These are phyloP conservation scores for Erythrophleum fordii DNA, from an alignment of 306 rosid genomes.

Conservation along the genomic window DNA sequence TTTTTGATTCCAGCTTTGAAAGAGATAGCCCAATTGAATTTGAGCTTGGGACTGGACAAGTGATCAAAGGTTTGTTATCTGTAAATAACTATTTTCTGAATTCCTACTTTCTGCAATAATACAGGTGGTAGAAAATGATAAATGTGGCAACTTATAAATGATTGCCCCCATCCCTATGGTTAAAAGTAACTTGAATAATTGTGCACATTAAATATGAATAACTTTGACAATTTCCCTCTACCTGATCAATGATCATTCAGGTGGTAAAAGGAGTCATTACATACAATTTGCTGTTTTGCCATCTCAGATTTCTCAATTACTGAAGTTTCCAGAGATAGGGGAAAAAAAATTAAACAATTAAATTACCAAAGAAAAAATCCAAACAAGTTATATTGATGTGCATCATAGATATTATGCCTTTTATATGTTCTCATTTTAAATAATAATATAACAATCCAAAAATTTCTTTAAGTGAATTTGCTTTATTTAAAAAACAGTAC, in stretches of 20 bases:
- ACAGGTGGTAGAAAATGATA: background rate
- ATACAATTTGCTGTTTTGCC: background rate
- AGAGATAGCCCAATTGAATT: constrained; percentile 85
- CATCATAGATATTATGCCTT: too few relatives aligned
- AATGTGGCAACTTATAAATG: background rate
- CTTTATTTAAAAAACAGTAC: background rate
- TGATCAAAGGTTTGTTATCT: constrained; percentile 77
- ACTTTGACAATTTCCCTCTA: background rate
- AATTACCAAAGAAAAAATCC: background rate
- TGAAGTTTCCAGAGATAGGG: background rate
- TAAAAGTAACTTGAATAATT: background rate
- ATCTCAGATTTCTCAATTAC: background rate
- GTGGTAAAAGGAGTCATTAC: background rate
- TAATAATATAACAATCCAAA: background rate
- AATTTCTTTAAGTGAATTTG: background rate
- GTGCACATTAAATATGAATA: background rate
- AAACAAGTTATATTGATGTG: background rate
- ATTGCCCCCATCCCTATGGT: background rate
- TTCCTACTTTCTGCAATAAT: constrained; percentile 12
- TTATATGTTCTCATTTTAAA: background rate
- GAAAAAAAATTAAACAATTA: background rate
- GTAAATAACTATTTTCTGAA: background rate
- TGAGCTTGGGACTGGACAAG: constrained; percentile 95
- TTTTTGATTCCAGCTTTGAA: constrained; percentile 93
- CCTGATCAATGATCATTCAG: background rate